Percentiles rank a stretch among this genome's conserved stretches.
Evolutionary conservation across 306 rosid genomes (phyloP).

Genomic region (Malus asiatica): DNA sequence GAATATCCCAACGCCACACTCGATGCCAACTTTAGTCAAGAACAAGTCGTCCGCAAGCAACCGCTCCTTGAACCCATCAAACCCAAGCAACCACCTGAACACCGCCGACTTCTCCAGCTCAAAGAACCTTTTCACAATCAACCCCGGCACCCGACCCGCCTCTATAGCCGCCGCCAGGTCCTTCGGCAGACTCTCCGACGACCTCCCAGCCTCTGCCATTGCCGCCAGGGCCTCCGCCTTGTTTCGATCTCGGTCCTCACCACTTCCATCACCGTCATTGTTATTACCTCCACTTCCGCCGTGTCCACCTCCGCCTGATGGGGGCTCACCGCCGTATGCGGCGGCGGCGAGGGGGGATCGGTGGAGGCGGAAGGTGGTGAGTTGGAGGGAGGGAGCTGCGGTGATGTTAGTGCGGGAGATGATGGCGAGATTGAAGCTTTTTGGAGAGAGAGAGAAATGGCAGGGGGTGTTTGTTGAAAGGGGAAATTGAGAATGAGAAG

Average conservation of each 20-base stretch:
- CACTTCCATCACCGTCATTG: background rate
- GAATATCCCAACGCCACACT: conserved; percentile 78
- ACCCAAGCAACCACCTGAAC: conserved; percentile 59
- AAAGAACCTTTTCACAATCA: conserved; percentile 57
- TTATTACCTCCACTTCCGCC: conserved; percentile 3
- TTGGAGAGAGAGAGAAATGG: background rate
- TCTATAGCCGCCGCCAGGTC: conserved; percentile 65
- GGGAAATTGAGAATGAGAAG: conserved; percentile 16
- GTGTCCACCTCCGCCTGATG: conserved; percentile 11
- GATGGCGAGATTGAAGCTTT: background rate
- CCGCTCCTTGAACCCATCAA: conserved; percentile 86
- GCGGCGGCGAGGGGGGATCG: background rate
- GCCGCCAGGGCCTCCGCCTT: conserved; percentile 58
- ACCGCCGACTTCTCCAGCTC: conserved; percentile 60
- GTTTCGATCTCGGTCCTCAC: conserved; percentile 48
- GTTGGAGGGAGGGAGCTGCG: conserved; percentile 9
- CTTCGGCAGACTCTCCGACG: conserved; percentile 58
- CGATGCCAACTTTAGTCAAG: conserved; percentile 74
- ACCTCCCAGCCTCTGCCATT: conserved; percentile 51
- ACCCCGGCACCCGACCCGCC: conserved; percentile 70
- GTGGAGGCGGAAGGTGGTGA: conserved; percentile 13
- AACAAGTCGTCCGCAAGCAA: conserved; percentile 88
- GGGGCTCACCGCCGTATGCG: background rate
- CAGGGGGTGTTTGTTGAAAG: conserved; percentile 9
- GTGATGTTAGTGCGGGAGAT: conserved; percentile 13